A percentile compares a stretch with the other conserved stretches of the same genome.
Conservation (phyloP, 1,284 basidiomycete genomes). For the Malassezia equina region DNA sequence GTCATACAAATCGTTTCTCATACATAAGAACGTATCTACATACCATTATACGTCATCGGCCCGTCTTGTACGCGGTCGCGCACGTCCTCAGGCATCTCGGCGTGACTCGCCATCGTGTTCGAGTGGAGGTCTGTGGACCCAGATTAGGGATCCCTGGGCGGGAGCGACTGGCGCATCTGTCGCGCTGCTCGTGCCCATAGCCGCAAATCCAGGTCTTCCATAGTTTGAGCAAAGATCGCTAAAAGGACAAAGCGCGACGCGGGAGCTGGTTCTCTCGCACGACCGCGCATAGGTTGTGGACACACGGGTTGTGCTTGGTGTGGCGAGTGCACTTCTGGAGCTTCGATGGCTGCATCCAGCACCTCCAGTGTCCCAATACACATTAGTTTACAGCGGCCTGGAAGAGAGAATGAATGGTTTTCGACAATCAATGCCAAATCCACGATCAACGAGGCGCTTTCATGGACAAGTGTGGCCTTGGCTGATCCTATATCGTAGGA, state of each 20-base stretch:
- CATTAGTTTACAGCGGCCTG: slow-evolving; percentile 4
- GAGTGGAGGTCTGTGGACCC: background rate
- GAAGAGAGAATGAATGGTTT: background rate
- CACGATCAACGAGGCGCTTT: background rate
- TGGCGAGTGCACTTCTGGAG: background rate
- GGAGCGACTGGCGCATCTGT: background rate
- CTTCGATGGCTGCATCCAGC: background rate
- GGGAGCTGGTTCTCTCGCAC: background rate
- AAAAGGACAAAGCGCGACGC: background rate
- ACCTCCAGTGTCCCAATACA: slow-evolving; percentile 11
- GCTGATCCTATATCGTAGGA: slow-evolving; percentile 1
- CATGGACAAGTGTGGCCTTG: slow-evolving; percentile 5
- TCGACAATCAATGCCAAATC: slow-evolving; percentile 11
- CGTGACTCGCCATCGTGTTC: background rate
- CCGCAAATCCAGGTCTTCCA: slow-evolving; percentile 13
- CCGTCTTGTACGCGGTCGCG: slow-evolving; percentile 16
- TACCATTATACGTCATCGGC: slow-evolving; percentile 18
- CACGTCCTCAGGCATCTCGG: background rate
- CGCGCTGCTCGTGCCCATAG: slow-evolving; percentile 11
- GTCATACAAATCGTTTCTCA: slow-evolving; percentile 11
- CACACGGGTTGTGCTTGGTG: background rate
- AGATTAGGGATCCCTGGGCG: background rate
- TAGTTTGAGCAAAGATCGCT: slow-evolving; percentile 6
- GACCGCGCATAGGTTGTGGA: background rate
- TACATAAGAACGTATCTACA: background rate